Percentiles rank a stretch among this genome's conserved stretches.
Evolutionary conservation across 352 stramenopile genomes (phyloP).

Genomic region (Hyaloperonospora brassicae): DNA sequence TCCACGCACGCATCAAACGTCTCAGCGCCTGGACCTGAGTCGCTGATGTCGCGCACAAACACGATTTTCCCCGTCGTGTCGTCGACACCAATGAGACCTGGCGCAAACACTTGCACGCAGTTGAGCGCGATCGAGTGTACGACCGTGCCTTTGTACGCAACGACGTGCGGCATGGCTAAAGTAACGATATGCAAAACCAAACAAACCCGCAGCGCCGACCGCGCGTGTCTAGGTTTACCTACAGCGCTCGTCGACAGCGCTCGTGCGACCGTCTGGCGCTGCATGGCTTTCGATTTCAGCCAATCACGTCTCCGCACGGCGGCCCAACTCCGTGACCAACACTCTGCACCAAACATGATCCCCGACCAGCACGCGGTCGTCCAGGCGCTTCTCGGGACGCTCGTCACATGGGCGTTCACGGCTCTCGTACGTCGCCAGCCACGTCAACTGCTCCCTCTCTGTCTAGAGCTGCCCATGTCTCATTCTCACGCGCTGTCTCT

Average conservation of each 20-base stretch:
- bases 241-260: no score
- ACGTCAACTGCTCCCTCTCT: no score
- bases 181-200: background rate
- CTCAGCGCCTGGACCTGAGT: conserved; percentile 20
- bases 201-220: no score
- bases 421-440: conserved; percentile 44
- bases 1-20: conserved; percentile 55
- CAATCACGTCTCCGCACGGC: no score
- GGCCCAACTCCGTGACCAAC: no score
- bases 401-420: conserved; percentile 81
- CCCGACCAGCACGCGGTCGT: conserved; percentile 61
- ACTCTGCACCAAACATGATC: conserved; percentile 40
- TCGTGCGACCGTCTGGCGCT: no score
- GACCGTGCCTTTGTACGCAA: conserved; percentile 72
- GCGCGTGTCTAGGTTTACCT: no score
- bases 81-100: conserved; percentile 34
- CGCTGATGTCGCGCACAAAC: conserved; percentile 14
- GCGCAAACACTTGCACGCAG: conserved; percentile 36
- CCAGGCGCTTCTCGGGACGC: conserved; percentile 74
- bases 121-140: conserved; percentile 61
- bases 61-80: conserved; percentile 16
- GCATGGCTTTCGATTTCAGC: no score
- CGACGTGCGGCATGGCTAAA: conserved; percentile 19
- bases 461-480: no score
- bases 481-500: no score